phyloP scores from a whole-genome alignment of 1,284 basidiomycete genomes.

The Sporisorium iseilematis-ciliati region DNA sequence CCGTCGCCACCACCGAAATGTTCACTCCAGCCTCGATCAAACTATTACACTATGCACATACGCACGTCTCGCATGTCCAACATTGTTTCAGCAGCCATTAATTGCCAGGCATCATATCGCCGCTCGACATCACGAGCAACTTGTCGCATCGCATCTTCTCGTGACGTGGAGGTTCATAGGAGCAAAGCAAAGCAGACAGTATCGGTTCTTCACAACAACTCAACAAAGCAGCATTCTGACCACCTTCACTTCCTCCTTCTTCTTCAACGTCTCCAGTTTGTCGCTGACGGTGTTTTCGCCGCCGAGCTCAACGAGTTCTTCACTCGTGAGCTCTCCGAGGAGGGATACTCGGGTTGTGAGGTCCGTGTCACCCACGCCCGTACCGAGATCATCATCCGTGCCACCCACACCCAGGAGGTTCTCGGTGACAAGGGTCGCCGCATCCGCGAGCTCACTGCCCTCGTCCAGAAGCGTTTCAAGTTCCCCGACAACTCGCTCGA shows the following conservation, averaged over 20 bases:
- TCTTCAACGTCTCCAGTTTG: slow-evolving; percentile 75
- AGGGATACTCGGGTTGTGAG: slow-evolving; percentile 99
- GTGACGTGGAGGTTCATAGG: background rate
- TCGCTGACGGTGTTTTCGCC: slow-evolving; percentile 98
- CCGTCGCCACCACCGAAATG: too few species aligned
- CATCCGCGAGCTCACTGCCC: slow-evolving; percentile 97
- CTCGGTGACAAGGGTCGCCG: slow-evolving; percentile 99
- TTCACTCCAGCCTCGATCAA: too few species aligned
- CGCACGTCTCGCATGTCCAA: background rate
- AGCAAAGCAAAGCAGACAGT: slow-evolving; percentile 18
- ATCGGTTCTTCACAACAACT: background rate
- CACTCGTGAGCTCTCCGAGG: slow-evolving; percentile 97
- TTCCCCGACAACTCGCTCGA: slow-evolving; percentile 98
- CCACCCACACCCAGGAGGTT: slow-evolving; percentile 99
- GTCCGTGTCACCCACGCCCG: slow-evolving; percentile 99
- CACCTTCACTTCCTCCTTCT: background rate
- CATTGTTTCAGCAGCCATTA: background rate
- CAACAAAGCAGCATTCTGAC: slow-evolving; percentile 18
- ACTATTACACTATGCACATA: too few species aligned
- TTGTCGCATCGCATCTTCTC: background rate
- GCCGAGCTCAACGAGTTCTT: slow-evolving; percentile 98
- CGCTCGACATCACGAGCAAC: too few species aligned
- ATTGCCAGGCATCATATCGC: background rate
- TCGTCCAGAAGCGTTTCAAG: slow-evolving; percentile 99
- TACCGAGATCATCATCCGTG: slow-evolving; percentile 99